Base-by-base conservation (phyloP, 2,329 filamentous ascomycete species). In the Xylariaceae sp. region DNA sequence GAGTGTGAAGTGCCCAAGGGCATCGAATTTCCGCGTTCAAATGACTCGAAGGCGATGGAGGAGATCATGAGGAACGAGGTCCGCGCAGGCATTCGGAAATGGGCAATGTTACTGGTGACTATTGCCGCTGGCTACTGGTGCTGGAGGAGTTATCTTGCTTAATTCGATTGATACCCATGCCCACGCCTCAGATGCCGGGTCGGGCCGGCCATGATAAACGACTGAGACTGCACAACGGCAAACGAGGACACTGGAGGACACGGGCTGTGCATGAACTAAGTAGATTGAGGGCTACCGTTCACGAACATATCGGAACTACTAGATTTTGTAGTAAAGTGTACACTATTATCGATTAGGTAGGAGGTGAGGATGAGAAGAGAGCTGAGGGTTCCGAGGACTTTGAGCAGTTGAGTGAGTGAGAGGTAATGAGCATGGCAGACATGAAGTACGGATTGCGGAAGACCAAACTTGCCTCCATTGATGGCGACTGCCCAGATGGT, bases 31-130 rank as follows among this genome's bases (percentile, higher is more conserved):
- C 67, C 66, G 35, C 61, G 52, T n/a, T 57, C 62, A 10, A 68
- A 68, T 51, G 67, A 69, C 48, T 59, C 63, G 3, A 62, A 64
- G 15, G 66, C 66, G 18, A 67, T 69, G 47, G 61, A 67, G 23
- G 55, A 63, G n/a, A 66, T 68, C 9, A 61, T 62, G 2, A 65
- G 59, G 49, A 66, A 58, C 55, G 57, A 65, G 51, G 59, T 69
- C n/a, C 61, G 57, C 10, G 62, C 45, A 30, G 65, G 62, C 11
- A 18, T 69, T 5, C 55, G 50, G 9, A 61, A 62, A 59, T 68
- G 65, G 66, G 39, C 60, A 11, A 58, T 66, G 39, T 59, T 67
- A 39, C 17, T 69, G 18, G 57, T 59, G 34, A 57, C 53, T 17
- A 23, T 59, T 48, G 59, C 51, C n/a, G 60, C 55, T 6, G 49